Evolutionary conservation across 257 asterid genomes (phyloP).

Genomic region (Phtheirospermum japonicum): DNA sequence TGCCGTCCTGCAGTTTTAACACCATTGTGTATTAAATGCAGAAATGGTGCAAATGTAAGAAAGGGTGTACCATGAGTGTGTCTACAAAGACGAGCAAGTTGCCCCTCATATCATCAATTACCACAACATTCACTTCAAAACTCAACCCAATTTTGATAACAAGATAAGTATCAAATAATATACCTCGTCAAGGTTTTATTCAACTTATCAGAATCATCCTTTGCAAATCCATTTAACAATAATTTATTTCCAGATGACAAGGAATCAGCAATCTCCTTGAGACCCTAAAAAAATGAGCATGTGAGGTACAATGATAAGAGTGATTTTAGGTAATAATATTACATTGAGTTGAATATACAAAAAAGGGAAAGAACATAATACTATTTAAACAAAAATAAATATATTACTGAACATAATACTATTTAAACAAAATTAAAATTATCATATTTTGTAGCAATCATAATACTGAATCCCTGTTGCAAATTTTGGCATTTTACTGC

Average conservation of each 20-base stretch:
- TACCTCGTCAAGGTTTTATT: slow-evolving; percentile 41
- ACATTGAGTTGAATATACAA: too few relatives aligned
- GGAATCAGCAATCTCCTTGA: slow-evolving; percentile 52
- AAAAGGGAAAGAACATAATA: too few relatives aligned
- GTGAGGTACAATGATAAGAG: too few relatives aligned
- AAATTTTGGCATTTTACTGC: too few relatives aligned
- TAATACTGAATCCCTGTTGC: too few relatives aligned
- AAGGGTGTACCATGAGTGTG: too few relatives aligned
- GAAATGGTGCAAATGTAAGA: background rate
- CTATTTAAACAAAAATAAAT: too few relatives aligned
- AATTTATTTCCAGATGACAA: slow-evolving; percentile 27
- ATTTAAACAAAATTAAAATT: too few relatives aligned
- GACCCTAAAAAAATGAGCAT: slow-evolving; percentile 38
- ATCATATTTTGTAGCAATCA: too few relatives aligned
- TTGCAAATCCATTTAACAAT: slow-evolving; percentile 38
- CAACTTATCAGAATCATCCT: slow-evolving; percentile 36
- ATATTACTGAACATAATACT: too few relatives aligned
- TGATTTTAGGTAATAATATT: too few relatives aligned
- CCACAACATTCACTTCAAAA: background rate
- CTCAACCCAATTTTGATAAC: background rate
- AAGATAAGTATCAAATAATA: background rate
- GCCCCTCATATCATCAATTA: background rate
- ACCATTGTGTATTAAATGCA: slow-evolving; percentile 1
- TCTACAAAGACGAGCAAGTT: background rate
- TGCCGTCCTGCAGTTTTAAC: slow-evolving; percentile 36